phyloP scores from a whole-genome alignment of 305 asterid genomes.

The Fraxinus xanthoxyloides region DNA sequence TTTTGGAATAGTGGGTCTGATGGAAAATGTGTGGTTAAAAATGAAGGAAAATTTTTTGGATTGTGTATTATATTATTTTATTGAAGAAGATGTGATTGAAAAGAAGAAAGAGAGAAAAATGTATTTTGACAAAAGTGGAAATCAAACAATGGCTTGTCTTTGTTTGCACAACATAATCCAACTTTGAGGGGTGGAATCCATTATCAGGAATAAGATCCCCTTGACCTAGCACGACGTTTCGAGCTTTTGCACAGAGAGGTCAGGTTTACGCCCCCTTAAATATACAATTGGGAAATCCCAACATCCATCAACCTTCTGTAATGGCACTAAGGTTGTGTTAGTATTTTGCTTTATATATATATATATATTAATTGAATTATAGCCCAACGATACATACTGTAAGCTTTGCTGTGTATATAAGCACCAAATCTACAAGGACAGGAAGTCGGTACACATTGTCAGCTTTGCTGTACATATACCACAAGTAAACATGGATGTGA shows the following conservation, averaged over 20 bases:
- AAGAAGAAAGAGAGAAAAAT: too few species aligned
- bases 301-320: neutral
- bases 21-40: neutral
- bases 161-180: neutral
- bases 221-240: neutral
- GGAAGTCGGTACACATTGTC: neutral
- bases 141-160: neutral
- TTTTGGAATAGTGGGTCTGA: neutral
- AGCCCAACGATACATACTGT: neutral
- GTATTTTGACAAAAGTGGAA: too few species aligned
- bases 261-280: neutral
- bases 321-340: neutral
- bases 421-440: neutral
- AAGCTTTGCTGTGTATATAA: neutral
- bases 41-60: neutral
- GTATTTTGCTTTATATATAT: neutral
- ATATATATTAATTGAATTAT: neutral
- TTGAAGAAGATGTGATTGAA: neutral
- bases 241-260: neutral
- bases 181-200: neutral
- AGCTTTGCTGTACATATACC: neutral
- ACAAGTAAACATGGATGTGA: neutral
- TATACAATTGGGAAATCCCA: neutral
- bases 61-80: neutral
- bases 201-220: neutral